Base-by-base conservation (phyloP, 192 early-diverging fungal species). In the Oehlia diaphana region DNA sequence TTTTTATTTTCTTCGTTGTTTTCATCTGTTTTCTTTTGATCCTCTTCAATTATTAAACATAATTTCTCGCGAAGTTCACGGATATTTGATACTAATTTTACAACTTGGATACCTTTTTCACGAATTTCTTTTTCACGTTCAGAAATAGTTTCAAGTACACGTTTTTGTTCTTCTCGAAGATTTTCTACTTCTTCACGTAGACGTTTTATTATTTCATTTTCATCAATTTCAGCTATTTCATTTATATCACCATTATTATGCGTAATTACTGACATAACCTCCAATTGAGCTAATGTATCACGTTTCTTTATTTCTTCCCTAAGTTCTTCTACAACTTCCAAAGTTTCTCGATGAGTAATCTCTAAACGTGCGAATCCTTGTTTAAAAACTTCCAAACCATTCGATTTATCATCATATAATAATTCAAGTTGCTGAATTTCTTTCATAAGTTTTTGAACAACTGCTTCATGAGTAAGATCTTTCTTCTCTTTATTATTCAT, bases 271-370 rank as follows among this genome's bases (percentile, higher is more conserved):
- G 75, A 76, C 62, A 64, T 64, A 8, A 64, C 35, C 28, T 76
- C 62, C 19, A 37, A 16, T 47, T 63, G 75, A 9, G 75, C 75
- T 9, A 76, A 23, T 13, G 58, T 53, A n/a, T 76, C 75, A 76
- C 75, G 75, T 10, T 21, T 63, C 42, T 76, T 76, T 28, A 76
- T 76, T 76, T 76, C 75, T 39, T 76, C 61, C 2, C 75, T 37
- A 65, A 76, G 75, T 47, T 76, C 75, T 64, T 76, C 63, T 39
- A 76, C 75, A 65, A 64, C 63, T 7, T 76, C 75, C 8, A 76
- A 33, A 23, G 58, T 65, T 76, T 65, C 62, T 33, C 63, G 75
- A 64, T 76, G 75, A 49, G 21, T 76, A 39, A 76, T 76, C 9
- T 76, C 75, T 23, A 63, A 58, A 47, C 62, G 28, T 23, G 75